phyloP scores from a whole-genome alignment of 306 rosid species.

The Styphnolobium japonicum region DNA sequence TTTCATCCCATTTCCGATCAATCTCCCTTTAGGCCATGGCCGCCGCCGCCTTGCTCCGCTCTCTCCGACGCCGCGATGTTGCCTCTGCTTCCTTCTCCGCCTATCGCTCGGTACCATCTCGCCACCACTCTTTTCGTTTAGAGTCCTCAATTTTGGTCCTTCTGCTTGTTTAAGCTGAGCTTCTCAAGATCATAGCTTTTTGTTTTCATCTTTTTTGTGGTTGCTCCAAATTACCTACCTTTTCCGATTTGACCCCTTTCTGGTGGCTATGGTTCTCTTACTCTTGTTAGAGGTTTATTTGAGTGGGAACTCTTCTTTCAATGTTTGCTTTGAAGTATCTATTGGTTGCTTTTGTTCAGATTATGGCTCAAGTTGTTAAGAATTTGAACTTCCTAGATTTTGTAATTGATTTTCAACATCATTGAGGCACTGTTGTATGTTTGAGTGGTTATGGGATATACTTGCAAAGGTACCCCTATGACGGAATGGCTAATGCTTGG shows the following conservation, averaged over 20 bases:
- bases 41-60: constrained; percentile 50
- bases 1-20: background rate
- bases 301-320: background rate
- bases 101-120: constrained; percentile 61
- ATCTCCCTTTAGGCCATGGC: constrained; percentile 34
- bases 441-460: background rate
- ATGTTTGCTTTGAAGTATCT: background rate
- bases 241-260: background rate
- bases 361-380: background rate
- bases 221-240: background rate
- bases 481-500: no score
- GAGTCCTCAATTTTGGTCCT: background rate
- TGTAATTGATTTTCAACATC: background rate
- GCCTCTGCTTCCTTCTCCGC: constrained; percentile 50
- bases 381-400: background rate
- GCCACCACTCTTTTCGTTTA: no score
- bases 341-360: background rate
- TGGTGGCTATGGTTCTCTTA: background rate
- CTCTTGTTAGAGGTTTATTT: background rate
- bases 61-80: constrained; percentile 52
- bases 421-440: background rate
- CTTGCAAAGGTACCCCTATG: background rate
- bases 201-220: background rate
- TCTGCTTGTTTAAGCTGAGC: background rate
- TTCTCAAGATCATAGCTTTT: background rate